Evolutionary conservation across 139 green algal genomes (phyloP), one percentile per base, ranked within the genome.

Genomic region (Coelastrella sp.): DNA sequence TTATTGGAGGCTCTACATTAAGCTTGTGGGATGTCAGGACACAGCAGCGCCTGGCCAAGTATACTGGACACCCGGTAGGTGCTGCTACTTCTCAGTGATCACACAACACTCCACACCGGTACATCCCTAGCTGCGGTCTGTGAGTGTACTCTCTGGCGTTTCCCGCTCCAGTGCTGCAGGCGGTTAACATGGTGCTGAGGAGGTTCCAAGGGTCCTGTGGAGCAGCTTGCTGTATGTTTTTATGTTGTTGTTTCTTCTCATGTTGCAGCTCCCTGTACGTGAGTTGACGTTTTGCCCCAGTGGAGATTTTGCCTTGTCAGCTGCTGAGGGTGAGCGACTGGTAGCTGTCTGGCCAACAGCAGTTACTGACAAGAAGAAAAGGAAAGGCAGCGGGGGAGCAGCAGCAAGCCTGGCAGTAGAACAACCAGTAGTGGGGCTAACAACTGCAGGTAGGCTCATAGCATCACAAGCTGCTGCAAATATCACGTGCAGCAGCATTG

Each of bases 31-130:
- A 94, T 45, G 6, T 92, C 51, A 37, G 23, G 30, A 66, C 38
- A 3, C 67, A 92, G 45, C 83, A 91, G 63, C 87, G 92, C 38
- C 32, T 87, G 0, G 75, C 67, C 21, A 95, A 94, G 84, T 92
- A 92, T 74, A 90, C 91, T 0, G 93, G 92, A 17, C 93, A 96
- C 80, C 74, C 91, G 75, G 92, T 96, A 81, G 85, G 90, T 0
- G 7, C n/a, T n/a, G n/a, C n/a, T n/a, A n/a, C n/a, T n/a, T n/a
- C n/a, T n/a, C n/a, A n/a, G n/a, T n/a, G n/a, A n/a, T n/a, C n/a
- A n/a, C n/a, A n/a, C n/a, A n/a, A n/a, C n/a, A n/a, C n/a, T n/a
- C n/a, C n/a, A n/a, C n/a, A n/a, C n/a, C n/a, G n/a, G n/a, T n/a
- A n/a, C n/a, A n/a, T n/a, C n/a, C n/a, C n/a, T n/a, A n/a, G n/a